phyloP scores from a whole-genome alignment of 768 basidiomycete species.

The Coprinopsis strossmayeri region DNA sequence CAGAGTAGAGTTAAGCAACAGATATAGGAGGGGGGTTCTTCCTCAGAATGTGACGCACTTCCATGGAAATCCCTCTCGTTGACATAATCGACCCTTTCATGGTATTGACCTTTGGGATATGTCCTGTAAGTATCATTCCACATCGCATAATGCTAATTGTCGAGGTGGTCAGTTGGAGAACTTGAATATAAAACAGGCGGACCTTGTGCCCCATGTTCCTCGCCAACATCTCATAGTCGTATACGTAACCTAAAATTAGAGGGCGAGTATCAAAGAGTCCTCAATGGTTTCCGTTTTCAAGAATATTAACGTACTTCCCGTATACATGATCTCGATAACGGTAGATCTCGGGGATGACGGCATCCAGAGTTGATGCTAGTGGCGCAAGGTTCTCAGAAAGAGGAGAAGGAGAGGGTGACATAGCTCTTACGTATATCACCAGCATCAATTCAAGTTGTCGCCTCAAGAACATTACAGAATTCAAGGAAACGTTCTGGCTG shows the following conservation, averaged over 20 bases:
- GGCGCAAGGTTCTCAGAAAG: neutral
- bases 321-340: constrained; percentile 66
- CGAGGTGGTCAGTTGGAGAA: neutral
- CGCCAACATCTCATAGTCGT: constrained; percentile 36
- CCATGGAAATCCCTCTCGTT: neutral
- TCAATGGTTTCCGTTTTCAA: no score
- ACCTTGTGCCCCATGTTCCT: constrained; percentile 31
- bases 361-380: constrained; percentile 61
- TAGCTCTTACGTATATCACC: constrained; percentile 16
- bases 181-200: neutral
- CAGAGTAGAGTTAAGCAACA: neutral
- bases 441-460: no score
- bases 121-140: constrained; percentile 57
- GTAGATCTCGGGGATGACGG: constrained; percentile 52
- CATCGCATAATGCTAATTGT: constrained; percentile 45
- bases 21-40: no score
- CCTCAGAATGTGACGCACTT: neutral
- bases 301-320: constrained; percentile 17
- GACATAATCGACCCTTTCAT: constrained; percentile 8
- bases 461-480: no score
- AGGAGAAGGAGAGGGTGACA: neutral
- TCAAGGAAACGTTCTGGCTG: no score
- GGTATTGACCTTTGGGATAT: constrained; percentile 23
- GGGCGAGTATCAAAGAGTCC: no score
- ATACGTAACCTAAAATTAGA: constrained; percentile 30